phyloP scores from a whole-genome alignment of 2,329 filamentous ascomycete species.

The Gremmenia infestans region DNA sequence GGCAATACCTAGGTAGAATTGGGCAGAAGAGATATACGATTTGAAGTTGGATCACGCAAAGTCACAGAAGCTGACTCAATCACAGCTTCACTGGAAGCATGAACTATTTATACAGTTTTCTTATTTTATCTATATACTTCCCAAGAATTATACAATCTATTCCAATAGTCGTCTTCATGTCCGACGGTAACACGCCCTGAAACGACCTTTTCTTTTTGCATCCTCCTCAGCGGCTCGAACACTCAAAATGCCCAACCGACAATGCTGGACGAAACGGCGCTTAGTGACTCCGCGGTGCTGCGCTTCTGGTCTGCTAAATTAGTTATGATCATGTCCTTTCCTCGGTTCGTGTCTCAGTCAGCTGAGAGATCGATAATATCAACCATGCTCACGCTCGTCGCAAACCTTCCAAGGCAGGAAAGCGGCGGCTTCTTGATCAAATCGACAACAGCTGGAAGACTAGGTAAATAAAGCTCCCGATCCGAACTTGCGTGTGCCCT shows the following conservation, averaged over 20 bases:
- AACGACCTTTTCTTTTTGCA: too few species aligned
- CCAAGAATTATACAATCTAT: too few species aligned
- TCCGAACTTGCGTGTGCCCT: not conserved
- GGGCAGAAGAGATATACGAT: not conserved
- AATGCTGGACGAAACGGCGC: too few species aligned
- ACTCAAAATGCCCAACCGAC: too few species aligned
- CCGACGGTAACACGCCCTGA: too few species aligned
- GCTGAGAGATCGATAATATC: slow-evolving; percentile 5
- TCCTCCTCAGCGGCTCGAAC: too few species aligned
- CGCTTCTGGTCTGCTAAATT: too few species aligned
- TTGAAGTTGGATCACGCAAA: not conserved
- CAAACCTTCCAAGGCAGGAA: not conserved
- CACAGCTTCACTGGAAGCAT: not conserved
- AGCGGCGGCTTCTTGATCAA: slow-evolving; percentile 2
- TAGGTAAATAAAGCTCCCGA: not conserved
- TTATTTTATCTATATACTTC: not conserved
- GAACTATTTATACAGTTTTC: not conserved
- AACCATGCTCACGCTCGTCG: not conserved
- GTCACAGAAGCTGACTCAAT: not conserved
- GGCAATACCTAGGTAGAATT: not conserved
- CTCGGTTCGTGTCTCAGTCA: not conserved
- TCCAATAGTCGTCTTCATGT: too few species aligned
- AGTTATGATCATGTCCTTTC: too few species aligned
- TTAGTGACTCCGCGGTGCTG: too few species aligned
- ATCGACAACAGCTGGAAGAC: not conserved